Conservation (phyloP, 2,329 filamentous ascomycete genomes). For the Amylocarpus encephaloides region DNA sequence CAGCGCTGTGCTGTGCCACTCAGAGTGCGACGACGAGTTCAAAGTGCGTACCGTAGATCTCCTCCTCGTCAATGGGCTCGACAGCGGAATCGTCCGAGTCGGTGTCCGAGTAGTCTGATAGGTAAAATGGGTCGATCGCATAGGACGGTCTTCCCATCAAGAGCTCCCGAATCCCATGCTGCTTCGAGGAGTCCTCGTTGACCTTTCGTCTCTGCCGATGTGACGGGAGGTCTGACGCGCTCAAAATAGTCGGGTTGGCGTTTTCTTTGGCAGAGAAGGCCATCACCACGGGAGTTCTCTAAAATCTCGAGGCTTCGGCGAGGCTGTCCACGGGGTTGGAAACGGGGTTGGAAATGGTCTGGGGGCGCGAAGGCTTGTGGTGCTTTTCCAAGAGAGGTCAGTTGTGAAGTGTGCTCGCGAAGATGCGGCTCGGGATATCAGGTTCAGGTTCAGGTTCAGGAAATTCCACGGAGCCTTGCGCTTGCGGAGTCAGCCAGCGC, state of each 20-base stretch:
- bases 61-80: conserved; percentile 92
- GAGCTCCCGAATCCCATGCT: conserved; percentile 24
- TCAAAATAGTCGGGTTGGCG: conserved; percentile 90
- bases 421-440: background rate
- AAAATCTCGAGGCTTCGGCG: too few species aligned
- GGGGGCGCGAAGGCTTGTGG: too few species aligned
- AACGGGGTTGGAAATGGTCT: too few species aligned
- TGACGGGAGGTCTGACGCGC: conserved; percentile 79
- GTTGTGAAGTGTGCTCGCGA: too few species aligned
- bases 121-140: conserved; percentile 31
- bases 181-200: conserved; percentile 36
- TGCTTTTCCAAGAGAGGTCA: too few species aligned
- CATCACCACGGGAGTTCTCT: conserved; percentile 4
- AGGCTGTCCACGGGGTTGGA: too few species aligned
- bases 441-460: background rate
- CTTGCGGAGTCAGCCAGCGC: too few species aligned
- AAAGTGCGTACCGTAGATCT: conserved; percentile 70
- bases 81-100: conserved; percentile 50
- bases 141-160: conserved; percentile 27
- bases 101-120: conserved; percentile 29
- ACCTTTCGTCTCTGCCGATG: conserved; percentile 52
- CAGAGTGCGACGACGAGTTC: too few species aligned
- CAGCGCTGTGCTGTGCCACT: too few species aligned
- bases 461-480: background rate
- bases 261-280: conserved; percentile 47